Evolutionary conservation across 2,329 filamentous ascomycete species (phyloP), one percentile per base, ranked within the genome.

Genomic region (Aureobasidium sp.): DNA sequence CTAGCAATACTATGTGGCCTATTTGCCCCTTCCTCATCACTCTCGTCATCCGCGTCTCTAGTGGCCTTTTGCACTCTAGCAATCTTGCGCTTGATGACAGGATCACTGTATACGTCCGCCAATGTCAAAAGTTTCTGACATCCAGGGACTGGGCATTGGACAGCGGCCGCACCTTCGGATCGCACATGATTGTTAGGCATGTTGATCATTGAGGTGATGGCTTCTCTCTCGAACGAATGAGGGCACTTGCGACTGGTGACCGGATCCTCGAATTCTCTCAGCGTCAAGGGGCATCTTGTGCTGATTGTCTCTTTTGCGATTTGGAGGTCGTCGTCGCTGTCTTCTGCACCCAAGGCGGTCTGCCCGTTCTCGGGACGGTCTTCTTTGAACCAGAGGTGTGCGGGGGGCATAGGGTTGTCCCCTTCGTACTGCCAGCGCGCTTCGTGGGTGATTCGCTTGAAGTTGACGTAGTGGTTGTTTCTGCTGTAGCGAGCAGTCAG

Each of bases 191-290:
- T 63, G 6, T 7, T 29, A 2, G 64, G 67, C 27, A 62, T 58
- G 3, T 71, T 60, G 40, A 79, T 79, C 70, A 78, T 86, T 47
- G 84, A 80, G 27, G 82, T 62, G 42, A 92, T 86, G 0, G 84
- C 83, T 1, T 71, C 69, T 71, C 83, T 86, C 69, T 92, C 87
- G 70, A 90, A 92, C 0, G 82, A 85, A 71, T 92, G 89, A 61
- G 82, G 85, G 76, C 89, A 92, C 66, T 83, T 82, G 15, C 70
- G 75, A 67, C 83, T 89, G 61, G 82, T 88, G 68, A 83, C 85
- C 0, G 89, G 89, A 58, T 90, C 81, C 45, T 77, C 75, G 76
- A 90, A 85, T 48, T 81, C 77, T 57, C 78, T 77, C 66, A 91
- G 76, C 0, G 87, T 88, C 22, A 92, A 72, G 0, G 88, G 87